Conservation (phyloP, 192 early-diverging fungal genomes). For the Haplosporangium gracile region DNA sequence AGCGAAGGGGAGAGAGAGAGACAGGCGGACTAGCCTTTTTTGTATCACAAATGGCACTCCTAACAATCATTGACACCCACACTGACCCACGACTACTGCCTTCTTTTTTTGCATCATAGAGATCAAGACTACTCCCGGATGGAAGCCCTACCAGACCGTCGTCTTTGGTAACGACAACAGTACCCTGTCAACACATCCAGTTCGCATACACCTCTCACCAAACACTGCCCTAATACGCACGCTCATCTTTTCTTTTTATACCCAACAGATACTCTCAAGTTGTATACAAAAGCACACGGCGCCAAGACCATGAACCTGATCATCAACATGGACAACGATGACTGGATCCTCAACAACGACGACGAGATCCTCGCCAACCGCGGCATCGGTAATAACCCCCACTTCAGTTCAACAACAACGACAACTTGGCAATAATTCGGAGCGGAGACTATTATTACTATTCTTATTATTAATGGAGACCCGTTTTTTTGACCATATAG, state of each 20-base stretch:
- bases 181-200: not conserved
- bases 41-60: not conserved
- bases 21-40: constrained; percentile 4
- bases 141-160: constrained; percentile 76
- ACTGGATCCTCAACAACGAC: constrained; percentile 72
- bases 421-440: not conserved
- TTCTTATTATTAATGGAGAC: not conserved
- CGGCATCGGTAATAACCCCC: constrained; percentile 69
- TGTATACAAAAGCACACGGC: constrained; percentile 81
- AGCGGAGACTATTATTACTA: not conserved
- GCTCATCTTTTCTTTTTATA: not conserved
- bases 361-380: constrained; percentile 62
- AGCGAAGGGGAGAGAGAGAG: not conserved
- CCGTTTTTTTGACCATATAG: constrained; percentile 56
- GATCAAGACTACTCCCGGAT: constrained; percentile 71
- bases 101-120: constrained; percentile 52
- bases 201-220: not conserved
- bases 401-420: not conserved
- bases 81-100: not conserved
- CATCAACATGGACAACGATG: constrained; percentile 86
- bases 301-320: constrained; percentile 87
- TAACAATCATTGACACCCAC: not conserved
- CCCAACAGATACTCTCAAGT: constrained; percentile 77
- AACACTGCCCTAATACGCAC: not conserved
- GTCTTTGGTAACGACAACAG: constrained; percentile 67